Conservation (phyloP, 257 asterid species). For the Solanum paucissectum region DNA sequence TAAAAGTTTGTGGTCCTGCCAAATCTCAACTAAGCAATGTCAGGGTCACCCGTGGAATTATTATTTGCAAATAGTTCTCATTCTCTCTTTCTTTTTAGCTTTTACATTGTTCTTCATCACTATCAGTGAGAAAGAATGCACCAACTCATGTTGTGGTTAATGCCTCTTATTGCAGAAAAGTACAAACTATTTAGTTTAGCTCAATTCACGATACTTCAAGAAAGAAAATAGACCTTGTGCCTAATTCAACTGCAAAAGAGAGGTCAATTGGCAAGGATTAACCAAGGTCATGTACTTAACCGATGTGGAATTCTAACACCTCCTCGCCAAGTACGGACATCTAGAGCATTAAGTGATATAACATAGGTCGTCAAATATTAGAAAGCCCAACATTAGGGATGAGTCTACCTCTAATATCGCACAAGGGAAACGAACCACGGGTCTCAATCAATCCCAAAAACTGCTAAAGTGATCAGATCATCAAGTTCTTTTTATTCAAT, state of each 20-base stretch:
- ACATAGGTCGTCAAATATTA: background rate
- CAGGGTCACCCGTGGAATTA: background rate
- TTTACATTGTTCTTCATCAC: background rate
- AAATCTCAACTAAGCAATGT: background rate
- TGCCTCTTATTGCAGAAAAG: background rate
- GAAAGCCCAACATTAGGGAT: background rate
- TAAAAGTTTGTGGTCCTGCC: background rate
- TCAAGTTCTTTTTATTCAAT: background rate
- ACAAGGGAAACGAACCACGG: background rate
- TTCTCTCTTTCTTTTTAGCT: background rate
- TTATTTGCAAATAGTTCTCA: background rate
- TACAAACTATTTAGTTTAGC: background rate
- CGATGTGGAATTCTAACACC: background rate
- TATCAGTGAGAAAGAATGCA: background rate
- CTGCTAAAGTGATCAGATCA: background rate
- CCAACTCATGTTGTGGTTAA: background rate
- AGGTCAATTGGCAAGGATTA: background rate
- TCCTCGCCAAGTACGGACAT: background rate
- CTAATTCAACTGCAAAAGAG: background rate
- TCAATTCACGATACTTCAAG: background rate
- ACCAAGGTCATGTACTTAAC: background rate
- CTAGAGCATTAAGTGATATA: background rate
- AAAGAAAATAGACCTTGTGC: background rate
- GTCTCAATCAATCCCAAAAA: background rate
- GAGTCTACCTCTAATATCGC: background rate